Evolutionary conservation across 805 yeast genomes (phyloP).

Genomic region (Pichia californica): DNA sequence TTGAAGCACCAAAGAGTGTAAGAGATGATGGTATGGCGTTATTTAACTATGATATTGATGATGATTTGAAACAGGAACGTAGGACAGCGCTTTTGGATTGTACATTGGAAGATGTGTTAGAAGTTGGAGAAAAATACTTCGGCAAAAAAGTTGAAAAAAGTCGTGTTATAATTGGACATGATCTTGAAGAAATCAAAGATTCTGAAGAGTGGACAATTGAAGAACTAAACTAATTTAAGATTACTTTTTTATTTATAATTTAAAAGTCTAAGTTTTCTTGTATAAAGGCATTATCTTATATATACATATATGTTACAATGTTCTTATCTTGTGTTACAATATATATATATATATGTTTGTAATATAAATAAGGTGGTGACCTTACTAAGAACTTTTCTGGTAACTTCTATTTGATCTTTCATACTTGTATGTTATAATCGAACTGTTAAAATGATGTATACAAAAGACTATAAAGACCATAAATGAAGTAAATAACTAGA

Average conservation of each 20-base stretch:
- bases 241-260: neutral
- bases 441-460: too few species aligned
- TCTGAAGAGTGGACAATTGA: conserved; percentile 8
- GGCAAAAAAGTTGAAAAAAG: conserved; percentile 12
- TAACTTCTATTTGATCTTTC: too few species aligned
- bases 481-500: too few species aligned
- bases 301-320: too few species aligned
- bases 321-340: too few species aligned
- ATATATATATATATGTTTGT: too few species aligned
- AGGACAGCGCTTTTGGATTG: conserved; percentile 71
- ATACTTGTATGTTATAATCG: too few species aligned
- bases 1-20: conserved; percentile 86
- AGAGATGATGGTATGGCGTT: conserved; percentile 65
- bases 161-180: conserved; percentile 18
- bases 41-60: conserved; percentile 66
- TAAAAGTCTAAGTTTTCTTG: neutral
- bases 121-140: conserved; percentile 65
- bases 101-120: conserved; percentile 49
- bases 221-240: conserved; percentile 2
- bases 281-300: too few species aligned
- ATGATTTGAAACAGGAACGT: conserved; percentile 72
- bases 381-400: too few species aligned
- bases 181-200: conserved; percentile 2
- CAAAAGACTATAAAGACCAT: too few species aligned
- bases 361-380: too few species aligned